Conservation (phyloP, 768 basidiomycete species). For the Podaxis mareebaensis region DNA sequence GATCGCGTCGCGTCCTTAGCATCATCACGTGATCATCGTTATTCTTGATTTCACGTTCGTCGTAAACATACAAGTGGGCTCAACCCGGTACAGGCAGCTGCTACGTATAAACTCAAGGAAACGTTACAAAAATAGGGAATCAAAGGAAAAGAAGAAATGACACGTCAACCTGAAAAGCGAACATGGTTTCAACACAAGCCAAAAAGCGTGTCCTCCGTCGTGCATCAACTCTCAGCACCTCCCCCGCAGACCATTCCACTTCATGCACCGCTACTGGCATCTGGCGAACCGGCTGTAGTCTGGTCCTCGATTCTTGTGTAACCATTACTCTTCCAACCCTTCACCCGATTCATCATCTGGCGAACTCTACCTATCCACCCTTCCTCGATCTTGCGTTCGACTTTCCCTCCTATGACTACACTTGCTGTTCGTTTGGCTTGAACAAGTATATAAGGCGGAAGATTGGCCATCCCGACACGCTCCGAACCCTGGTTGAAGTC, state of each 20-base stretch:
- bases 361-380: neutral
- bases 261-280: neutral
- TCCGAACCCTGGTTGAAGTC: slow-evolving; percentile 4
- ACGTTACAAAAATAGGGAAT: neutral
- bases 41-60: neutral
- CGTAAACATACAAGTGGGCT: neutral
- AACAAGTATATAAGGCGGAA: slow-evolving; percentile 21
- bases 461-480: slow-evolving; percentile 22
- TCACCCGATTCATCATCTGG: neutral
- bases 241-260: neutral
- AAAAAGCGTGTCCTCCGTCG: too few relatives aligned
- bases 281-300: neutral
- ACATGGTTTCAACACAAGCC: too few relatives aligned
- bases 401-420: neutral
- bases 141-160: neutral
- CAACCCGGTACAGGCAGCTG: neutral
- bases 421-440: slow-evolving; percentile 13
- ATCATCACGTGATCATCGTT: slow-evolving; percentile 1
- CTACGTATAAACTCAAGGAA: neutral
- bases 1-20: slow-evolving; percentile 11
- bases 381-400: neutral
- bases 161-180: too few relatives aligned
- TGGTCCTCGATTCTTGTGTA: neutral
- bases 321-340: neutral
- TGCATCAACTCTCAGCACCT: too few relatives aligned